A percentile compares a stretch with the other conserved stretches of the same genome.
These are phyloP conservation scores for Claviceps monticola DNA, from an alignment of 2,329 filamentous ascomycete species.

Conservation along the genomic window DNA sequence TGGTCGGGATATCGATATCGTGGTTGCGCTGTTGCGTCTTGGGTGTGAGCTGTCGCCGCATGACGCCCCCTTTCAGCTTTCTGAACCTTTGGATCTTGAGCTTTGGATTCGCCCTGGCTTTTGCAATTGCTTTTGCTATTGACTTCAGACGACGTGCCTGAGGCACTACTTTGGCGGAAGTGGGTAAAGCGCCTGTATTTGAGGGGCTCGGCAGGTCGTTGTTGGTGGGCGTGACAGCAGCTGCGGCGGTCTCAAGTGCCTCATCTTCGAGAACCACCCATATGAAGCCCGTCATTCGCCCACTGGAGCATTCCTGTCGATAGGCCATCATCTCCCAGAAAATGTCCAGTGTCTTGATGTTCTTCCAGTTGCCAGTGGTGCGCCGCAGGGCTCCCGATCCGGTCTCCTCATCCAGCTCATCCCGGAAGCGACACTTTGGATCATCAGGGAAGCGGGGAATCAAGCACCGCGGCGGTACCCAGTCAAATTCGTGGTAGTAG, in stretches of 20 bases:
- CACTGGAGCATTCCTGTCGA: conserved; percentile 87
- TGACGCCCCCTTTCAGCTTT: conserved; percentile 43
- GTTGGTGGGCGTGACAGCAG: neutral
- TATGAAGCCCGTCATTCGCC: conserved; percentile 81
- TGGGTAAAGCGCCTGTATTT: conserved; percentile 20
- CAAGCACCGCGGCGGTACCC: conserved; percentile 65
- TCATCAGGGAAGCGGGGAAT: conserved; percentile 91
- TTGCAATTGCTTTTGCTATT: conserved; percentile 8
- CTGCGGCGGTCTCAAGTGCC: neutral
- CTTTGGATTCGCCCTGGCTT: conserved; percentile 15
- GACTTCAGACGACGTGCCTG: neutral
- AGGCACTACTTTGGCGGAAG: conserved; percentile 14
- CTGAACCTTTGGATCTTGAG: conserved; percentile 25
- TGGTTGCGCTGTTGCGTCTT: conserved; percentile 44
- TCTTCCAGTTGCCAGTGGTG: conserved; percentile 60
- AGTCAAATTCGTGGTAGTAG: conserved; percentile 41
- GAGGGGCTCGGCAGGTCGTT: conserved; percentile 14
- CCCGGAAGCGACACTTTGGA: conserved; percentile 78
- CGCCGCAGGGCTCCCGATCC: conserved; percentile 39
- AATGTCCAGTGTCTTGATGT: conserved; percentile 68
- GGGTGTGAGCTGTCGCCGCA: conserved; percentile 48
- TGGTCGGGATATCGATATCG: conserved; percentile 32
- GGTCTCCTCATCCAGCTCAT: conserved; percentile 78
- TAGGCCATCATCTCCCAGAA: conserved; percentile 99
- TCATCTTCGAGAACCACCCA: conserved; percentile 72